Evolutionary conservation across 2,329 filamentous ascomycete genomes (phyloP).

Genomic region (Fusarium poae): DNA sequence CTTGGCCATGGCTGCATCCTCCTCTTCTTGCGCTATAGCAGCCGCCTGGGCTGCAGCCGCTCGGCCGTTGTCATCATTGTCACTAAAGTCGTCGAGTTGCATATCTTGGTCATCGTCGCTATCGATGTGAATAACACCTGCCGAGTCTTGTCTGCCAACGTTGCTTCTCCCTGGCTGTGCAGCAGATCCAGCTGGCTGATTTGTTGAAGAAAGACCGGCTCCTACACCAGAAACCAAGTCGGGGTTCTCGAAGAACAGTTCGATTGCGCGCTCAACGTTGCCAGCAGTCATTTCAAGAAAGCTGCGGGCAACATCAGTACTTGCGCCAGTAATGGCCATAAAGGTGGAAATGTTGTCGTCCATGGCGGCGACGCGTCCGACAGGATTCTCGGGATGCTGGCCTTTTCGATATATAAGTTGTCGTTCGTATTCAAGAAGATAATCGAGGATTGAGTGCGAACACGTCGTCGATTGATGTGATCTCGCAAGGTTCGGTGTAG

Average conservation of each 20-base stretch:
- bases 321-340: constrained; percentile 82
- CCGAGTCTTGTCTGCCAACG: constrained; percentile 53
- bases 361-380: constrained; percentile 60
- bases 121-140: constrained; percentile 71
- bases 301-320: constrained; percentile 78
- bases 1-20: constrained; percentile 93
- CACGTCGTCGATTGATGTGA: constrained; percentile 2
- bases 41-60: constrained; percentile 58
- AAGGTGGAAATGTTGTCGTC: constrained; percentile 83
- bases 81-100: constrained; percentile 56
- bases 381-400: background rate
- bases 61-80: constrained; percentile 56
- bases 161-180: constrained; percentile 49
- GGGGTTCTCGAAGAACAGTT: constrained; percentile 90
- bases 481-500: constrained; percentile 40
- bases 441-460: background rate
- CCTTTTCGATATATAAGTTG: background rate
- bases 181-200: constrained; percentile 25
- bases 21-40: constrained; percentile 74
- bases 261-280: constrained; percentile 86
- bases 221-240: constrained; percentile 67
- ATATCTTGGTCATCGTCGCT: constrained; percentile 58
- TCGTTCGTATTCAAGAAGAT: background rate
- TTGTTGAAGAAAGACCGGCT: constrained; percentile 49
- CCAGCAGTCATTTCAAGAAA: constrained; percentile 89